Base-by-base conservation (phyloP, 805 yeast species). In the Kluyveromyces wickerhamii region DNA sequence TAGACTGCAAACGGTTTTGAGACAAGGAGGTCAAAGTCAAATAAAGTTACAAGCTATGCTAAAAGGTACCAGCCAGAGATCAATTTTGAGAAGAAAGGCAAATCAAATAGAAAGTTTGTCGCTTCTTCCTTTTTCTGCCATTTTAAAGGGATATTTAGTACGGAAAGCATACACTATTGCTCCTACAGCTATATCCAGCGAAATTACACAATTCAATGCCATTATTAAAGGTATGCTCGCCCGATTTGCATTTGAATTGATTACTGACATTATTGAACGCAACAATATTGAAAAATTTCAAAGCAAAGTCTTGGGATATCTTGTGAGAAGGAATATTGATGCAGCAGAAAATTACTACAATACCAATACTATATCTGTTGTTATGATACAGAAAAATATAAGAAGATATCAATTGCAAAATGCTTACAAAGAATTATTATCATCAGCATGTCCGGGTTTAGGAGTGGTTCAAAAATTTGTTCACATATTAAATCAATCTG, bases 381-480 rank as follows among this genome's bases (percentile, higher is more conserved):
- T 85, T 41, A 72, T 67, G 48, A 72, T 88, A 12, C 98, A 92
- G 60, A 78, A 86, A 32, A 65, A 66, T 24, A 69, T 89, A 37
- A 71, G 87, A 37, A 78, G 86, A 21, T 66, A 69, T 44, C 71
- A 74, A 36, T 79, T 80, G 39, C 79, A 79, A 9, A 67, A 65
- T 21, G 92, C 95, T 1, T 92, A 85, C 58, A 72, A 71, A 39
- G 72, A 83, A 2, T 63, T 92, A 37, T 72, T 84, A 32, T 69
- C 72, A 7, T 76, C 72, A 54, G 71, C 69, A 24, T 79, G 82
- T 48, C 96, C 97, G 1, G 82, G 94, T 0, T 59, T 92, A 32
- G 61, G 77, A 21, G 82, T 85, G 1, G 78, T 92, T 16, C 72
- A 77, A 46, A 77, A 75, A 38, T 92, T 87, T 58, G 82, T 88